A percentile compares a stretch with the other conserved stretches of the same genome.
Conservation (phyloP, 129 eudicot species). For the Smallanthus sonchifolius region DNA sequence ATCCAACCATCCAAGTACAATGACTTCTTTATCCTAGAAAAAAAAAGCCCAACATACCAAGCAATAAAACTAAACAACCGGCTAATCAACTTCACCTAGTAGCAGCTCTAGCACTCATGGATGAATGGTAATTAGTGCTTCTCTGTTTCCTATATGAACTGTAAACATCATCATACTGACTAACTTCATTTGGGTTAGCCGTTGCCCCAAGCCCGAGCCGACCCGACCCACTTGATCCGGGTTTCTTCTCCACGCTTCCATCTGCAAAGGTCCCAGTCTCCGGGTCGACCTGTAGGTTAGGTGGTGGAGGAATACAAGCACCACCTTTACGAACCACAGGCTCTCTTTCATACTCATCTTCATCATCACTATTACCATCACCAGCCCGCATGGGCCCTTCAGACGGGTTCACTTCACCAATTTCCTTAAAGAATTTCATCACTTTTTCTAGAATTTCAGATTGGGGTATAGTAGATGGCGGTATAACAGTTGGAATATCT, state of each 20-base stretch:
- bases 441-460: slow-evolving; percentile 78
- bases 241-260: slow-evolving; percentile 65
- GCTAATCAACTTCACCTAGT: slow-evolving; percentile 39
- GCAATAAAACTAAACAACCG: slow-evolving; percentile 8
- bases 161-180: slow-evolving; percentile 97
- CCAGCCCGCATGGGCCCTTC: slow-evolving; percentile 73
- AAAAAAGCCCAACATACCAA: slow-evolving; percentile 6
- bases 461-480: slow-evolving; percentile 68
- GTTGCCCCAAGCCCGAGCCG: slow-evolving; percentile 93
- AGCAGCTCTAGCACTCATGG: slow-evolving; percentile 91
- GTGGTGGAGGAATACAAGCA: slow-evolving; percentile 97
- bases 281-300: slow-evolving; percentile 66
- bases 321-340: slow-evolving; percentile 76
- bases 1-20: background rate
- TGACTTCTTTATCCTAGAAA: background rate
- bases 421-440: slow-evolving; percentile 80
- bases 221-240: slow-evolving; percentile 68
- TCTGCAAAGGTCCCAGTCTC: slow-evolving; percentile 66
- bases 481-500: slow-evolving; percentile 88
- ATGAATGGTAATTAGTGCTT: slow-evolving; percentile 82
- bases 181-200: slow-evolving; percentile 72
- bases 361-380: slow-evolving; percentile 47
- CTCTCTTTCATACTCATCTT: slow-evolving; percentile 69
- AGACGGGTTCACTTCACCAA: slow-evolving; percentile 88
- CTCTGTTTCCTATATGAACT: slow-evolving; percentile 86